phyloP scores from a whole-genome alignment of 2,329 filamentous ascomycete genomes.

The Nemania sp. region DNA sequence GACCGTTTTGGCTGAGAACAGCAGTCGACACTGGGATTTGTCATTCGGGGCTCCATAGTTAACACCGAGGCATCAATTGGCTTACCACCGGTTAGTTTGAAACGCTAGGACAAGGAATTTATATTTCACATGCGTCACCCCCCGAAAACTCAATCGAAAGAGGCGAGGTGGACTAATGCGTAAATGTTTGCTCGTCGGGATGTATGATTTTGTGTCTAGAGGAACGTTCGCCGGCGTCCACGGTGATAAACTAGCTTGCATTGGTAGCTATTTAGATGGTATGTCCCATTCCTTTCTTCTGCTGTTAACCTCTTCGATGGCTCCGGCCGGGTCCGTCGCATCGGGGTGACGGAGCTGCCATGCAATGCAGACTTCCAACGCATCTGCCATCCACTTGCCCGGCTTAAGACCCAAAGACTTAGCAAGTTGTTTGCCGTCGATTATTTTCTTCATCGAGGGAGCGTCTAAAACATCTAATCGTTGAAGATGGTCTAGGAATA shows the following conservation, averaged over 20 bases:
- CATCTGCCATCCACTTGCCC: slow-evolving; percentile 85
- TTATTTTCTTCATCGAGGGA: slow-evolving; percentile 68
- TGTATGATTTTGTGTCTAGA: neutral
- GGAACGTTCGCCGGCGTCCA: neutral
- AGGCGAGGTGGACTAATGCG: neutral
- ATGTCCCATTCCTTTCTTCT: slow-evolving; percentile 66
- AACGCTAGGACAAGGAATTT: neutral
- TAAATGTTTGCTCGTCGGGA: neutral
- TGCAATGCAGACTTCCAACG: slow-evolving; percentile 81
- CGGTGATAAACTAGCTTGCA: neutral
- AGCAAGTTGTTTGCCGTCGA: slow-evolving; percentile 81
- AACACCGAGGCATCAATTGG: too few species aligned
- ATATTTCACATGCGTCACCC: neutral
- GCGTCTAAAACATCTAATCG: slow-evolving; percentile 69
- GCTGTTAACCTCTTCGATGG: slow-evolving; percentile 69
- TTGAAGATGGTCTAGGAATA: slow-evolving; percentile 66
- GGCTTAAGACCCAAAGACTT: slow-evolving; percentile 76
- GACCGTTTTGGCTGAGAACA: too few species aligned
- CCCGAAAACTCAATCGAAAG: neutral
- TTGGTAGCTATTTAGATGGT: slow-evolving; percentile 34
- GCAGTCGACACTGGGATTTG: too few species aligned
- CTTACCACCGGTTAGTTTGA: too few species aligned
- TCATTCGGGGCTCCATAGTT: too few species aligned
- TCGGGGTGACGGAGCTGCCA: slow-evolving; percentile 90
- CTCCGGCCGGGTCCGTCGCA: slow-evolving; percentile 67